Base-by-base conservation (phyloP, 1,139 yeast species). In the Eremothecium cymbalariae region DNA sequence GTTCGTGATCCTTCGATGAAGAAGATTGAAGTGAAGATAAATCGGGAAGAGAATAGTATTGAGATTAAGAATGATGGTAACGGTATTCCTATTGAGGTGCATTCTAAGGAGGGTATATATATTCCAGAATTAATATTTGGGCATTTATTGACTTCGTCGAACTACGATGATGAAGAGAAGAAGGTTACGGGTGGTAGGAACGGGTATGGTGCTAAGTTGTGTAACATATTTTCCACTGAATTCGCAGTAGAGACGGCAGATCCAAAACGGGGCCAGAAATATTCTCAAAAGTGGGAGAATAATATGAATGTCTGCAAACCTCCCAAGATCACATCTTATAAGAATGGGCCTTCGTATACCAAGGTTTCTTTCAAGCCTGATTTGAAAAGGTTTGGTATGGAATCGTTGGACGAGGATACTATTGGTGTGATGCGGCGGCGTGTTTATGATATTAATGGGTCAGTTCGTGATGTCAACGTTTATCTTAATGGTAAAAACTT, bases 161-260 rank as follows among this genome's bases (percentile, higher is more conserved):
- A 93, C 60, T 93, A 93, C 59, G 95, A 93, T 56, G 98, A 93
- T 56, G 76, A 90, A 45, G 82, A 90, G 53, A 84, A 83, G 63
- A 93, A 93, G 59, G 97, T 93, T 18, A 85, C 95, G 2, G 99
- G 98, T 65, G 99, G 99, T 60, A 76, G 99, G 67, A 93, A 93
- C 57, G 98, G 98, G 46, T 93, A 76, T 57, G 99, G 99, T 61
- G 98, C 99, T 32, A 93, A 93, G 57, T 66, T 93, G 59, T 84
- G 94, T 70, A 82, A 93, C 62, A 83, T 93, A 48, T 85, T 85
- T 55, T 86, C 96, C 15, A 82, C 88, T 2, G 82, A 83, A 51
- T 93, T 93, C 54, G 72, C 68, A 12, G 70, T 93, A 25, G 96
- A 88, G 57, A 93, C 99, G 4, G 94, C 95, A 7, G 96, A 90